Conservation (phyloP, 345 rosid genomes). For the Gossypium mustelinum region DNA sequence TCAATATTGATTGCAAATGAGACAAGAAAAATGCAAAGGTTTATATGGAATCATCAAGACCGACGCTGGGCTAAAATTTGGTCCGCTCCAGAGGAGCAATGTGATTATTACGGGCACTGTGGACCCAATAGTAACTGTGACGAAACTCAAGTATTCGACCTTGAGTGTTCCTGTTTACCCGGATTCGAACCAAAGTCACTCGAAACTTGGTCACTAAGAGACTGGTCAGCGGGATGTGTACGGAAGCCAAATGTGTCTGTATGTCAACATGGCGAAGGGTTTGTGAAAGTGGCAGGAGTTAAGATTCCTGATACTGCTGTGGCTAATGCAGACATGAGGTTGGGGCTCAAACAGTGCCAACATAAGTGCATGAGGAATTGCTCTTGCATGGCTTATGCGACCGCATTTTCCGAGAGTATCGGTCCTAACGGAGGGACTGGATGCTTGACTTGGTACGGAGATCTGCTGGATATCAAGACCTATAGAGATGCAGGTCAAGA, state of each 20-base stretch:
- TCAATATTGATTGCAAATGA: background rate
- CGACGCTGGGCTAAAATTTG: conserved; percentile 40
- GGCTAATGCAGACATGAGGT: conserved; percentile 33
- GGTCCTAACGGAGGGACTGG: conserved; percentile 25
- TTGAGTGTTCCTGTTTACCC: conserved; percentile 51
- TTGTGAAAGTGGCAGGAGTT: conserved; percentile 33
- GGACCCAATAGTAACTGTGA: conserved; percentile 39
- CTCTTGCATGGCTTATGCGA: conserved; percentile 53
- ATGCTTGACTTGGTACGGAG: conserved; percentile 48
- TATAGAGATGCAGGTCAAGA: conserved; percentile 41
- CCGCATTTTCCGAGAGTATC: conserved; percentile 28
- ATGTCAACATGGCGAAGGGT: conserved; percentile 46
- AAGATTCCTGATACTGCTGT: conserved; percentile 48
- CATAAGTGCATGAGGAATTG: conserved; percentile 42
- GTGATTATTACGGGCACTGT: conserved; percentile 42
- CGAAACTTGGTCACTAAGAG: conserved; percentile 45
- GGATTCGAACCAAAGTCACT: conserved; percentile 55
- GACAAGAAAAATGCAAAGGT: background rate
- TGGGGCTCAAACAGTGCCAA: conserved; percentile 39
- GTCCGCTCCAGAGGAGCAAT: conserved; percentile 49
- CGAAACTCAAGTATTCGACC: conserved; percentile 19
- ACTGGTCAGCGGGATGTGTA: conserved; percentile 48
- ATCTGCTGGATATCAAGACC: conserved; percentile 35
- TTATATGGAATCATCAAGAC: conserved; percentile 41
- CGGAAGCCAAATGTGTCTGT: conserved; percentile 22